Evolutionary conservation across 441 rosid species (phyloP), one percentile per base, ranked within the genome.

Genomic region (Gossypium lobatum): DNA sequence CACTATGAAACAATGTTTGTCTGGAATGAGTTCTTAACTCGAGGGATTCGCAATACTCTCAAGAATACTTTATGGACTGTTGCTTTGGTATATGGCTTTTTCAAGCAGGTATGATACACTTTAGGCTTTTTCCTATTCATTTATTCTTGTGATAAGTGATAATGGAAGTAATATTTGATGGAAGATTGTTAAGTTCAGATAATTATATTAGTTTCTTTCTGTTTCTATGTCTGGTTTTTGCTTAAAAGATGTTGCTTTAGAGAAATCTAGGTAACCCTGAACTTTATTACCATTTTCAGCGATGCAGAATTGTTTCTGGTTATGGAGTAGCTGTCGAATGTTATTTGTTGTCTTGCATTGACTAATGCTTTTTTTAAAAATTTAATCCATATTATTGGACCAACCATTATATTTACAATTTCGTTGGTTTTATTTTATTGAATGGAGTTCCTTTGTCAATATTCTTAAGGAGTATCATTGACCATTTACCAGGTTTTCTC

Each of bases 11-110:
- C 92, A 10, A 88, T 87, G 93, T 91, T 87, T 55, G 91, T 91
- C 54, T 91, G 96, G 96, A 91, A 91, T 70, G 91, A 88, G 64
- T 87, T 80, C 81, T 76, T 91, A 79, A 88, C 92, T 72, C 88
- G 87, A 64, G 86, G 81, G 77, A 83, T 87, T 45, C 84, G 88
- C 61, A 84, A 74, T 53, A 80, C 73, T 45, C 86, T 85, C 13
- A 80, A 88, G 80, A 88, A 87, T 80, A 82, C 87, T 52, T 52
- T 83, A 74, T 91, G 96, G 96, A 88, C 96, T 39, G 87, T 90
- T 74, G 96, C 93, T 62, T 82, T 91, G 70, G 91, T 91, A 2
- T 83, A 91, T 76, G 91, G 96, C 62, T 88, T 88, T 83, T 90
- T 90, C 82, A 87, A 87, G 77, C 93, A 90, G 93, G 96, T 90